Evolutionary conservation across 1,284 basidiomycete species (phyloP).

Genomic region (Papiliotrema nemorosa): DNA sequence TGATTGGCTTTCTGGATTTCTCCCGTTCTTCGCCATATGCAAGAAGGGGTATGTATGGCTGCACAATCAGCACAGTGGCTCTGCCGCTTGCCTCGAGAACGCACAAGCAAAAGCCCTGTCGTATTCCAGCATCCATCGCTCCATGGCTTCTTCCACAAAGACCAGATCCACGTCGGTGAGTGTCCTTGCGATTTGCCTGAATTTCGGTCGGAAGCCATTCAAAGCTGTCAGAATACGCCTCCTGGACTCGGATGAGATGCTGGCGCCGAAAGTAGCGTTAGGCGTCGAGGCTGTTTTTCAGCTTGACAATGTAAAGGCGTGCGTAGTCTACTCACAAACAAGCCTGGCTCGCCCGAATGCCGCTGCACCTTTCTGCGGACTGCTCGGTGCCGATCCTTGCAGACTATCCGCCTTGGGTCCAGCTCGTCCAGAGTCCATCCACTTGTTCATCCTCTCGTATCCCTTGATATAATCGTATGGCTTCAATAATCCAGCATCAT

Average conservation of each 20-base stretch:
- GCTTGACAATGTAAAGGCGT: not conserved
- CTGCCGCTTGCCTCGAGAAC: conserved; percentile 5
- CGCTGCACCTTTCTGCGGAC: conserved; percentile 13
- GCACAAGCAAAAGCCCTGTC: conserved; percentile 79
- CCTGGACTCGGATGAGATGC: conserved; percentile 77
- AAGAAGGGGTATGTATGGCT: conserved; percentile 94
- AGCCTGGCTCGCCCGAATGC: not conserved
- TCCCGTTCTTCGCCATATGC: conserved; percentile 92
- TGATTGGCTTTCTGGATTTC: conserved; percentile 98
- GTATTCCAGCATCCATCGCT: conserved; percentile 90
- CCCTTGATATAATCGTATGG: conserved; percentile 97
- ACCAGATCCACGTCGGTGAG: conserved; percentile 94
- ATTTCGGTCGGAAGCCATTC: conserved; percentile 87
- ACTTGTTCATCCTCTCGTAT: conserved; percentile 79
- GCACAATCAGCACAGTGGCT: conserved; percentile 1
- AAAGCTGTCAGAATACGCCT: conserved; percentile 68
- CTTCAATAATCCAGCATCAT: conserved; percentile 89
- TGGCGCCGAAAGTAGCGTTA: conserved; percentile 22
- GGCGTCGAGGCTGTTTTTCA: not conserved
- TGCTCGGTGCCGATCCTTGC: conserved; percentile 17
- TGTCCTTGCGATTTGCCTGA: conserved; percentile 84
- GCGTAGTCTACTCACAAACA: conserved; percentile 4
- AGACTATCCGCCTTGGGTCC: conserved; percentile 45
- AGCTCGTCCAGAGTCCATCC: conserved; percentile 71
- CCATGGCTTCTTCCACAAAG: conserved; percentile 96